Conservation (phyloP, 108 stramenopile species). For the Conticribra guillardii region DNA sequence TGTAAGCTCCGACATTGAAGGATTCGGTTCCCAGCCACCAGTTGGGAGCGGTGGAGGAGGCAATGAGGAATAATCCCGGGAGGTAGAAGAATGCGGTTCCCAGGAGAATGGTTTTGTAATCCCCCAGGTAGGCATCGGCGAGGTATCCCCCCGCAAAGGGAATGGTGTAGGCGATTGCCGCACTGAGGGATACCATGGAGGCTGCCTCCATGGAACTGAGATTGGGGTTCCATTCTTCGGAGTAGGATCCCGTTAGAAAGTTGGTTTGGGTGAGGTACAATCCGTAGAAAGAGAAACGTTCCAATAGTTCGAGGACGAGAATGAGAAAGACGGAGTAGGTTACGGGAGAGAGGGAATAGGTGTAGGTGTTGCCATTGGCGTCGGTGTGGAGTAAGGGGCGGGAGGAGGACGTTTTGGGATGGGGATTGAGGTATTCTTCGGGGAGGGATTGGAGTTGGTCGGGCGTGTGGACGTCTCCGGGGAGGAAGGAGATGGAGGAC, state of each 20-base stretch:
- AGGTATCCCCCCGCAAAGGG: constrained; percentile 55
- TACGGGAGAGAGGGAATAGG: constrained; percentile 46
- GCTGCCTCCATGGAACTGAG: constrained; percentile 44
- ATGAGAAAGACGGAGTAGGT: constrained; percentile 48
- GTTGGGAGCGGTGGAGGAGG: constrained; percentile 39
- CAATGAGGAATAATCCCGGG: constrained; percentile 54
- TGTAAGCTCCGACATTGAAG: constrained; percentile 46
- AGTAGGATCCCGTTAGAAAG: constrained; percentile 41
- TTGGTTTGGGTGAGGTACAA: constrained; percentile 55
- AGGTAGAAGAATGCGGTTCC: constrained; percentile 40
- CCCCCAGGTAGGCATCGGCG: constrained; percentile 49
- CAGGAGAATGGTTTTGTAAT: constrained; percentile 49
- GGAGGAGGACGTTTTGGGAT: constrained; percentile 2
- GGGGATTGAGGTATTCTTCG: constrained; percentile 20
- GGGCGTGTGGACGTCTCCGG: constrained; percentile 26
- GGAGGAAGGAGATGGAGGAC: constrained; percentile 1
- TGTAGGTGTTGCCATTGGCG: constrained; percentile 31
- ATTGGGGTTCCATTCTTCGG: constrained; percentile 40
- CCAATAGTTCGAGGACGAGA: constrained; percentile 48
- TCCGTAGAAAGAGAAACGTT: constrained; percentile 54
- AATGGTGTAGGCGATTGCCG: constrained; percentile 52
- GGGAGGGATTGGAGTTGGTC: constrained; percentile 24
- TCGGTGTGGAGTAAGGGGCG: constrained; percentile 36
- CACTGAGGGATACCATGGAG: constrained; percentile 35
- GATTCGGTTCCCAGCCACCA: constrained; percentile 32